Percentiles rank a stretch among this genome's conserved stretches.
phyloP scores from a whole-genome alignment of 352 stramenopile genomes.

The Pythium myriotylum region DNA sequence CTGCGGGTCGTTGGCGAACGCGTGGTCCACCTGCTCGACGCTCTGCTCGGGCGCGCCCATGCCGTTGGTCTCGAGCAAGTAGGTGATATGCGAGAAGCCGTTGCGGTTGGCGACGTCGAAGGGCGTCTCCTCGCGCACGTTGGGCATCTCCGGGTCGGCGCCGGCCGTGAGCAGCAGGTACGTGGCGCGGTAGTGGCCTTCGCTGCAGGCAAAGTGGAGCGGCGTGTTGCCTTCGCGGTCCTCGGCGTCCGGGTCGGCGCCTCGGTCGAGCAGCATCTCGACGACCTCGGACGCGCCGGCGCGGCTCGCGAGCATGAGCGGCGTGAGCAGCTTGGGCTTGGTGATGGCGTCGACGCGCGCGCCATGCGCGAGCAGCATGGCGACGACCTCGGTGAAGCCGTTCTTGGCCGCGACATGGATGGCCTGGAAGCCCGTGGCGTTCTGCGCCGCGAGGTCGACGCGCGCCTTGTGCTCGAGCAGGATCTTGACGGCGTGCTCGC shows the following conservation, averaged over 20 bases:
- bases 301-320: conserved; percentile 72
- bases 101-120: conserved; percentile 75
- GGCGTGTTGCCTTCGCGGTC: conserved; percentile 81
- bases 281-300: conserved; percentile 61
- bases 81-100: conserved; percentile 72
- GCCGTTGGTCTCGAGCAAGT: conserved; percentile 80
- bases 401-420: conserved; percentile 70
- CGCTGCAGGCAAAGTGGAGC: conserved; percentile 74
- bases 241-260: conserved; percentile 75
- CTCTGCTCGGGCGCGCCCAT: conserved; percentile 56
- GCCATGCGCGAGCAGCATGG: conserved; percentile 42
- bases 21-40: conserved; percentile 62
- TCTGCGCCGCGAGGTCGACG: conserved; percentile 32
- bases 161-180: conserved; percentile 83
- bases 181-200: conserved; percentile 76
- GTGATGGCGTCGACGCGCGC: conserved; percentile 57
- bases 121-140: conserved; percentile 74
- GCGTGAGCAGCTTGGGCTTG: conserved; percentile 49
- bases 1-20: conserved; percentile 61
- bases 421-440: conserved; percentile 52
- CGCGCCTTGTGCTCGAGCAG: conserved; percentile 64
- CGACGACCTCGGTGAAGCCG: conserved; percentile 45
- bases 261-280: conserved; percentile 69
- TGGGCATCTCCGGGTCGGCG: conserved; percentile 84
- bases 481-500: conserved; percentile 52